Base-by-base conservation (phyloP, 2,329 filamentous ascomycete genomes). In the Cladosporium sp. region DNA sequence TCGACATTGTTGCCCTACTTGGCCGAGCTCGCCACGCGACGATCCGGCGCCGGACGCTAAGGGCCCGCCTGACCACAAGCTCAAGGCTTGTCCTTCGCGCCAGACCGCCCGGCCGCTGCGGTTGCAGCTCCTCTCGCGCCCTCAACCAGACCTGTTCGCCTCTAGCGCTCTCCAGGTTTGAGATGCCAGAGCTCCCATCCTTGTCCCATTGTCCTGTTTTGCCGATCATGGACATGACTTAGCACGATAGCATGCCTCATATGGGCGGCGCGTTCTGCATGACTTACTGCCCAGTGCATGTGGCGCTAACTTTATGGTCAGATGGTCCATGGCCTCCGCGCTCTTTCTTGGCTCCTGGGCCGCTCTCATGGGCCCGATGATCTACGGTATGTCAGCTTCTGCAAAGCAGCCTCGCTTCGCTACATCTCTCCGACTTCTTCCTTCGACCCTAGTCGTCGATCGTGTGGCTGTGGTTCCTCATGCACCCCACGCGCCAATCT, bases 271-370 rank as follows among this genome's bases (percentile, higher is more conserved):
- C 61, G 14, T 35, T 55, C 50, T 56, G 61, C 61, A 56, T 63
- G 61, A 63, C 50, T 56, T 63, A 18, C 50, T 44, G 50, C 50
- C 50, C 61, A 46, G 61, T 63, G 29, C 50, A 46, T 63, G 61
- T 63, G 61, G 61, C 61, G 61, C 61, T 63, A 63, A 63, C 61
- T 63, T 46, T 18, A 11, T 63, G 61, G 61, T 65, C 62, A 98
- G 95, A 83, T 99, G 95, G 95, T 92, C 94, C 59, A 88, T 97
- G 77, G 95, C 93, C 64, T 97, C 94, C 58, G 76, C 91, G 58
- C 85, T 99, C 70, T 98, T 98, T 83, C 85, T 98, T 73, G 86
- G 88, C 72, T 97, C 93, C 72, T 99, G 95, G 86, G 93, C 92
- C 29, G 92, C 94, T 71, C 86, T 98, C 81, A 96, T 97, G 91